A percentile compares a stretch with the other conserved stretches of the same genome.
These are phyloP conservation scores for Penicillium nordicum DNA, from an alignment of 2,329 filamentous ascomycete genomes.

Conservation along the genomic window DNA sequence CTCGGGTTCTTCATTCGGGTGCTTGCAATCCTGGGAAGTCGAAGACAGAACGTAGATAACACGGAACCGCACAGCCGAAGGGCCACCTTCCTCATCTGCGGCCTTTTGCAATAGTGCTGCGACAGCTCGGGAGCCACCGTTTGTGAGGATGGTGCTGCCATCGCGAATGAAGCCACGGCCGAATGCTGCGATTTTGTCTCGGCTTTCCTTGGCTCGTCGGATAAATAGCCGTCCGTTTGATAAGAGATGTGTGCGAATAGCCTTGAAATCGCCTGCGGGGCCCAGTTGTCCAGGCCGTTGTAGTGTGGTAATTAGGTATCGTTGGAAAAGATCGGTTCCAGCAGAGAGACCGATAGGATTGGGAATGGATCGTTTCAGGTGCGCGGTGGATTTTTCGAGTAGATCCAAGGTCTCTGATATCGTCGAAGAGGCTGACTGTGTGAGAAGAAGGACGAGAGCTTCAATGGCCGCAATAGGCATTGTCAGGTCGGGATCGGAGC, in stretches of 20 bases:
- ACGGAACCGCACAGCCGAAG: constrained; percentile 65
- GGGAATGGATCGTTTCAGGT: constrained; percentile 72
- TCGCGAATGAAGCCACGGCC: constrained; percentile 76
- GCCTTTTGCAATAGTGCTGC: constrained; percentile 72
- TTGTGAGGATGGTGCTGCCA: constrained; percentile 79
- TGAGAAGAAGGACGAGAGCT: constrained; percentile 81
- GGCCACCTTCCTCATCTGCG: constrained; percentile 58
- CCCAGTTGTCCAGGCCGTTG: constrained; percentile 53
- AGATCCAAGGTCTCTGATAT: constrained; percentile 91
- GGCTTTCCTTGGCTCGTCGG: constrained; percentile 75
- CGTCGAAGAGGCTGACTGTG: constrained; percentile 74
- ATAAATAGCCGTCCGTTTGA: constrained; percentile 86
- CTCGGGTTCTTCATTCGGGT: constrained; percentile 50
- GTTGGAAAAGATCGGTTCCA: constrained; percentile 91
- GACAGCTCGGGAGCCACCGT: constrained; percentile 83
- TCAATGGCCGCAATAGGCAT: constrained; percentile 96
- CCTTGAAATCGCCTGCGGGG: constrained; percentile 68
- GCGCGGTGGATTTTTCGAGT: constrained; percentile 70
- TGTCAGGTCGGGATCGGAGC: constrained; percentile 75
- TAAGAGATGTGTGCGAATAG: constrained; percentile 76
- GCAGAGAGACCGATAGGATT: constrained; percentile 92
- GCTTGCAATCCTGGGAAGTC: constrained; percentile 27
- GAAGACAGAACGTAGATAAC: constrained; percentile 71
- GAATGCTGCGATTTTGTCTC: constrained; percentile 76
- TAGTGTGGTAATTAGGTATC: constrained; percentile 78